Conservation (phyloP, 208 protist species). For the Leishmania tarentolae region DNA sequence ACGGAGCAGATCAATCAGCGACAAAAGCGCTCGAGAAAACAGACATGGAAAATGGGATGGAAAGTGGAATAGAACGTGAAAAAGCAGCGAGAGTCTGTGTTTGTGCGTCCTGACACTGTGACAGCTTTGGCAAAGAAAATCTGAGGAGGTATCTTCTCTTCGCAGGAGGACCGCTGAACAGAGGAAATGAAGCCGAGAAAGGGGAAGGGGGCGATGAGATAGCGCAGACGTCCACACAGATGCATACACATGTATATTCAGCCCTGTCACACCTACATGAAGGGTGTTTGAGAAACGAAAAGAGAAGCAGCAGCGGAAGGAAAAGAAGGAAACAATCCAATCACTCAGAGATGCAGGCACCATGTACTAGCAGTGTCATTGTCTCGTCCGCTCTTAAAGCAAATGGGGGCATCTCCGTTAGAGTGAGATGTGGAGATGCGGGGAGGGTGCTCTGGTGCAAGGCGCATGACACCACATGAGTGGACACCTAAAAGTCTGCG, state of each 20-base stretch:
- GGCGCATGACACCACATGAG: background rate
- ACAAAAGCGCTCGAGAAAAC: background rate
- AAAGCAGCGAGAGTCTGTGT: background rate
- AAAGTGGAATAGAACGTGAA: background rate
- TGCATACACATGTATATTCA: too few species aligned
- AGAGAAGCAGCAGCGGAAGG: background rate
- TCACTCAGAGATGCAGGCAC: background rate
- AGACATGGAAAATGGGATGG: background rate
- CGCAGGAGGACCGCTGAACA: background rate
- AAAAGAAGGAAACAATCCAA: background rate
- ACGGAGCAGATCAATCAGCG: background rate
- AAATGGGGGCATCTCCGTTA: background rate
- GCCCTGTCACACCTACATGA: background rate
- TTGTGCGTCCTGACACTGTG: background rate
- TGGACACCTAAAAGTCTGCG: conserved; percentile 9
- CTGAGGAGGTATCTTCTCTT: background rate
- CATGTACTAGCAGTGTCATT: background rate
- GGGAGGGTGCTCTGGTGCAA: background rate
- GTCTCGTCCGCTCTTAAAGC: background rate
- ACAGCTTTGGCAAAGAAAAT: background rate
- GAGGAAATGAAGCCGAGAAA: background rate
- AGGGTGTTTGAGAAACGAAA: background rate
- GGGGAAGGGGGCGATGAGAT: background rate
- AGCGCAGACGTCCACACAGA: background rate
- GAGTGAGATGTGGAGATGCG: background rate